Evolutionary conservation across 225 moss, liverwort and hornwort genomes (phyloP).

Genomic region (Pseudoscleropodium purum): DNA sequence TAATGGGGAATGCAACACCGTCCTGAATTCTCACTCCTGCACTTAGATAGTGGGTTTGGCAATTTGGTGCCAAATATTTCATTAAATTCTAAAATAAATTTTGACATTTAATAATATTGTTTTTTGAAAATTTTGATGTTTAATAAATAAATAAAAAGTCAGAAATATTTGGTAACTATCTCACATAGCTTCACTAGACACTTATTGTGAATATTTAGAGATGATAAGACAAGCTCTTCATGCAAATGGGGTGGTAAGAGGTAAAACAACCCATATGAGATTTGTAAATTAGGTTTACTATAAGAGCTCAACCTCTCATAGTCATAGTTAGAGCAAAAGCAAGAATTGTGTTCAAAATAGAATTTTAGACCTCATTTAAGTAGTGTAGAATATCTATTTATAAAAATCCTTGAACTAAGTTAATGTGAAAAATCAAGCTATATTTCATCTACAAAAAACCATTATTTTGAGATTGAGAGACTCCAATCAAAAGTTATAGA

Average conservation of each 20-base stretch:
- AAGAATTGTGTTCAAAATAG: neutral
- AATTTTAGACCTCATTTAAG: neutral
- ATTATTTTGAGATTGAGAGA: neutral
- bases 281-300: neutral
- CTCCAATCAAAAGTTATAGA: neutral
- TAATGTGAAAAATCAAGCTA: neutral
- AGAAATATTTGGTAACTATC: neutral
- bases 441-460: fast-evolving
- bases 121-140: neutral
- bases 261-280: neutral
- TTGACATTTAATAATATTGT: no score
- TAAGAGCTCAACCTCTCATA: neutral
- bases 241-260: neutral
- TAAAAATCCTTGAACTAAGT: fast-evolving
- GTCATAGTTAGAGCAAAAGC: neutral
- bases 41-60: fast-evolving
- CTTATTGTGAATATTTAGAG: neutral
- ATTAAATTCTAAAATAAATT: neutral
- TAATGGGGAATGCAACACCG: neutral
- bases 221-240: neutral
- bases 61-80: neutral
- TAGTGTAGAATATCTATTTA: fast-evolving
- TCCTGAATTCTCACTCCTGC: neutral
- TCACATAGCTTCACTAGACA: neutral
- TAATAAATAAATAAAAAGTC: neutral